Conservation (phyloP, 148 eudicot genomes). For the Hydrangea macrophylla region DNA sequence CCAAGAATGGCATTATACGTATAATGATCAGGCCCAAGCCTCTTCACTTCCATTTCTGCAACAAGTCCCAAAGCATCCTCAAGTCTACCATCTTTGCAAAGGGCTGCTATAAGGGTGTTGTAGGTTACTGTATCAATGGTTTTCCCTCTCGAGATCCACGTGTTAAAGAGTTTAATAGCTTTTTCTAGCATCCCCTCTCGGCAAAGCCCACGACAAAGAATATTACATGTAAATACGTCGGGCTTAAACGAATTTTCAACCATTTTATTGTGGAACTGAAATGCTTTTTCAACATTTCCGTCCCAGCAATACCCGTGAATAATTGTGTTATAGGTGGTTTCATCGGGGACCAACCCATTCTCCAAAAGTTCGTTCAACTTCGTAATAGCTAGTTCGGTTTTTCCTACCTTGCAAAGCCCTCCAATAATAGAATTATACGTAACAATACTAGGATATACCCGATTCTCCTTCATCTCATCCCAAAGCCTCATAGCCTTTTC, state of each 20-base stretch:
- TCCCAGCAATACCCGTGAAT: constrained; percentile 53
- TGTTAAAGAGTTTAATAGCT: no score
- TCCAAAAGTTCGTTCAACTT: constrained; percentile 43
- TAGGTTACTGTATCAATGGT: no score
- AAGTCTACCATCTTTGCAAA: constrained; percentile 41
- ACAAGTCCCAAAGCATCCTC: constrained; percentile 35
- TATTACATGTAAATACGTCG: constrained; percentile 38
- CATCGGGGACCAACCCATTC: constrained; percentile 41
- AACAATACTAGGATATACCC: constrained; percentile 31
- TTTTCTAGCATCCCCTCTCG: constrained; percentile 41
- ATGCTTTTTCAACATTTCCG: constrained; percentile 45
- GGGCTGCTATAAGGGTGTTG: constrained; percentile 36
- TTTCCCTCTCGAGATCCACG: no score
- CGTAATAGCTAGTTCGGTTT: constrained; percentile 38
- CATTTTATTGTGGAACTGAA: constrained; percentile 47
- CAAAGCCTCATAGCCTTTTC: constrained; percentile 34
- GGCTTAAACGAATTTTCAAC: constrained; percentile 44
- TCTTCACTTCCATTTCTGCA: constrained; percentile 32
- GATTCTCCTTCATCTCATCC: constrained; percentile 44
- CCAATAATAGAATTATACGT: no score
- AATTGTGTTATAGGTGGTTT: constrained; percentile 44
- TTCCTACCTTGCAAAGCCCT: constrained; percentile 40
- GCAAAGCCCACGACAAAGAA: constrained; percentile 48
- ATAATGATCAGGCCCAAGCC: no score
- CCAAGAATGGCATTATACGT: no score